Evolutionary conservation across 2,329 filamentous ascomycete genomes (phyloP).

Genomic region (Pseudogymnoascus sp.): DNA sequence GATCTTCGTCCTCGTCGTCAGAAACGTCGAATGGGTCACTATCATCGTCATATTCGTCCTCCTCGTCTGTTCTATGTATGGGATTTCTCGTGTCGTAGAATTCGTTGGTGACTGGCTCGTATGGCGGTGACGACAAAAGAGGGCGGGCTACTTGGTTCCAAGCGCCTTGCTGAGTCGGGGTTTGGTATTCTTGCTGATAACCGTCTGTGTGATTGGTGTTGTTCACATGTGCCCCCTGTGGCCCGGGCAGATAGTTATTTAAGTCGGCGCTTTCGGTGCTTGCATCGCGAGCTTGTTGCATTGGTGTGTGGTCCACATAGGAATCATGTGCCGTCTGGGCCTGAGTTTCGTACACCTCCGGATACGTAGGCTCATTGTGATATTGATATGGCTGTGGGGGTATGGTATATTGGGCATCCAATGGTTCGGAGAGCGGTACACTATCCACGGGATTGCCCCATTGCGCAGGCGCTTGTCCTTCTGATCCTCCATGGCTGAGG

Average conservation of each 20-base stretch:
- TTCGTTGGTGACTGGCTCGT: background rate
- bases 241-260: background rate
- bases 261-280: background rate
- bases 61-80: background rate
- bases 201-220: background rate
- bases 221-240: background rate
- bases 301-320: background rate
- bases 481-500: background rate
- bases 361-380: background rate
- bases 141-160: background rate
- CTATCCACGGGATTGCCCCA: background rate
- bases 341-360: background rate
- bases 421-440: background rate
- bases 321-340: background rate
- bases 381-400: background rate
- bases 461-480: background rate
- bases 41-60: constrained; percentile 16
- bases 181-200: background rate
- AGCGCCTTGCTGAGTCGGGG: background rate
- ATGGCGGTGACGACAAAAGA: background rate
- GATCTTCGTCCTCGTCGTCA: constrained; percentile 50
- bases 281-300: background rate
- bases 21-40: constrained; percentile 42
- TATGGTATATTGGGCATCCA: background rate
- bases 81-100: background rate